Evolutionary conservation across 2,329 filamentous ascomycete genomes (phyloP), one percentile per base, ranked within the genome.

Genomic region (Microsporum audouinii): DNA sequence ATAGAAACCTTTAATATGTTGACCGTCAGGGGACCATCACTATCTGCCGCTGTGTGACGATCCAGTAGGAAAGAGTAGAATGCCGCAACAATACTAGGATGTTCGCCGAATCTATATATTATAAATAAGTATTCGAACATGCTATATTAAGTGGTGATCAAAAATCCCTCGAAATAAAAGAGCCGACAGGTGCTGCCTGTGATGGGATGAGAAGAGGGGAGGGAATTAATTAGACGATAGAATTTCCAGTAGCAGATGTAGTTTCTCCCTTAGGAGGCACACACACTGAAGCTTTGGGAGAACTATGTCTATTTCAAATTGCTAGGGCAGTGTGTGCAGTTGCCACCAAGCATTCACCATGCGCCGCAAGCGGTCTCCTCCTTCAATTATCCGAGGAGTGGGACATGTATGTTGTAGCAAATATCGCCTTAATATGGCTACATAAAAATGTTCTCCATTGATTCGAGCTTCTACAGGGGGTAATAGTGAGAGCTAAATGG

Each of bases 1-100:
- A 33, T 36, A 61, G 65, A 66, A 70, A 79, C 78, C 74, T 77
- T 76, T 2, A 80, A 69, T 41, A 80, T 75, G 60, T 74, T 75
- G 12, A 71, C 65, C 2, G 76, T 75, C 41, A 80, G 66, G 27
- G 71, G 66, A 5, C 77, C 77, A 60, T 78, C 75, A 63, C 75
- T 74, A 66, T 80, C 78, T 29, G 73, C 72, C 5, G 76, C 77
- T 60, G 76, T 76, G 64, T 78, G 74, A 31, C 78, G 76, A 68
- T 80, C 78, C 49, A 77, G 67, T 55, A 80, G 68, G 63, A 80
- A 79, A 5, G 77, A 78, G 66, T 78, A 77, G 62, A 79, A 70
- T 43, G 76, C 75, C 57, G 77, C 70, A 59, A 79, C 69, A 33
- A 76, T 73, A 65, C 76, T 75, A 6, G 76, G 76, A 65, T 79